Evolutionary conservation across 2,329 filamentous ascomycete species (phyloP).

Genomic region (Aspergillus chevalieri): DNA sequence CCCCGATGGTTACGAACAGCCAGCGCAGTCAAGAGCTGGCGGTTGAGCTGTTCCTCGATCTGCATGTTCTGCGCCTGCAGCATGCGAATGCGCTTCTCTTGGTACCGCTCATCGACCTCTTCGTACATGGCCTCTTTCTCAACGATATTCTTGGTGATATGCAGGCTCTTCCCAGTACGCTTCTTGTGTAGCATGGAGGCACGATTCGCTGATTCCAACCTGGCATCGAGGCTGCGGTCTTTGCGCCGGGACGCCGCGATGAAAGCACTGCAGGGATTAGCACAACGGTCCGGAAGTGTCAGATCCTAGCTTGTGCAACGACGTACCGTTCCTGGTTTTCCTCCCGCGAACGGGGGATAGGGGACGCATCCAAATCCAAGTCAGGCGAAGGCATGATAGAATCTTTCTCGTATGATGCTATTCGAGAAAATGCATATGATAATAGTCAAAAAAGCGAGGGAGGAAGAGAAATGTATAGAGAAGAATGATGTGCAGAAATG

Average conservation of each 20-base stretch:
- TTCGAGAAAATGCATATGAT: neutral
- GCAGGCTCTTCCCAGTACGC: constrained; percentile 74
- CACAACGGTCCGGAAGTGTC: neutral
- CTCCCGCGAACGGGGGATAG: constrained; percentile 33
- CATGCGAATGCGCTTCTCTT: constrained; percentile 35
- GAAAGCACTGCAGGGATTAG: constrained; percentile 60
- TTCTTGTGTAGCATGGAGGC: constrained; percentile 89
- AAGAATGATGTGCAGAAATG: neutral
- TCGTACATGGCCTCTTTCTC: constrained; percentile 94
- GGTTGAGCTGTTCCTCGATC: constrained; percentile 32
- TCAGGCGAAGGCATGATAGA: constrained; percentile 17
- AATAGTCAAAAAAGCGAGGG: neutral
- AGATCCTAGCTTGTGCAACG: neutral
- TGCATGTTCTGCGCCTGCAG: constrained; percentile 33
- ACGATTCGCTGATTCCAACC: constrained; percentile 77
- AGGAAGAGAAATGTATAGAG: neutral
- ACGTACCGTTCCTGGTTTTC: constrained; percentile 43
- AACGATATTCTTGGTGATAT: constrained; percentile 80
- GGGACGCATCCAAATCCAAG: constrained; percentile 25
- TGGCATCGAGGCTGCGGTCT: constrained; percentile 79
- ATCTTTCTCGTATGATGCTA: neutral
- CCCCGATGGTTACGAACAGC: constrained; percentile 11
- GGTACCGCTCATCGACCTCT: constrained; percentile 74
- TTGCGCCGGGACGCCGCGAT: constrained; percentile 84
- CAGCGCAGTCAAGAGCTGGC: constrained; percentile 32